These are phyloP conservation scores for Linum lewisii DNA, from an alignment of 345 rosid genomes.

Conservation along the genomic window DNA sequence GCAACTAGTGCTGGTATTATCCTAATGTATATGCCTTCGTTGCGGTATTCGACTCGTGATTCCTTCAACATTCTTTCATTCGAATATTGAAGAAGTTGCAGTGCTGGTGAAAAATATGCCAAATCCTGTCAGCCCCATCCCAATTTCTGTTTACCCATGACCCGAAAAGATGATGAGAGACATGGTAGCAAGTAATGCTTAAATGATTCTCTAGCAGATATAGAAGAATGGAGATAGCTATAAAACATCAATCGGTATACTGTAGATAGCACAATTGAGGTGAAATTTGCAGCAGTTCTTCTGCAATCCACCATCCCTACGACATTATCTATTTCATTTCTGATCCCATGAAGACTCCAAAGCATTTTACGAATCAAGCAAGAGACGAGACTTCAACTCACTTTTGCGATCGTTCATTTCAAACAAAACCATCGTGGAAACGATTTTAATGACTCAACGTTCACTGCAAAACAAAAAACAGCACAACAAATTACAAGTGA, in stretches of 20 bases:
- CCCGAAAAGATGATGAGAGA: background rate
- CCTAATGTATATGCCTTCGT: too few species aligned
- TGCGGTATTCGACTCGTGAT: too few species aligned
- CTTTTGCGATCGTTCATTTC: conserved; percentile 57
- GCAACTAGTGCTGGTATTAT: too few species aligned
- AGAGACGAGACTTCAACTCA: conserved; percentile 14
- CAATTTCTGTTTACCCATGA: conserved; percentile 52
- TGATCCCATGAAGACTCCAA: background rate
- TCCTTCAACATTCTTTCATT: too few species aligned
- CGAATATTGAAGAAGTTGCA: too few species aligned
- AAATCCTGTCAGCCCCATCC: conserved; percentile 91
- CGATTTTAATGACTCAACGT: background rate
- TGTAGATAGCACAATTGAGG: background rate
- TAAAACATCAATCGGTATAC: background rate
- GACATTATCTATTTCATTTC: background rate
- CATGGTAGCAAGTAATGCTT: background rate
- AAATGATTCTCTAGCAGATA: background rate
- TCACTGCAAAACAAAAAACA: conserved; percentile 8
- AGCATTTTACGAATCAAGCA: background rate
- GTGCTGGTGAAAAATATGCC: conserved; percentile 84
- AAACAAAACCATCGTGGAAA: conserved; percentile 35
- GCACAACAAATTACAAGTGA: background rate
- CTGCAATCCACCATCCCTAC: background rate
- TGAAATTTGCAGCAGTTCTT: background rate
- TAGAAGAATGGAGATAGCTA: background rate